Percentiles rank a stretch among this genome's conserved stretches.
These are phyloP conservation scores for Auricularia heimuer DNA, from an alignment of 768 basidiomycete species.

Conservation along the genomic window DNA sequence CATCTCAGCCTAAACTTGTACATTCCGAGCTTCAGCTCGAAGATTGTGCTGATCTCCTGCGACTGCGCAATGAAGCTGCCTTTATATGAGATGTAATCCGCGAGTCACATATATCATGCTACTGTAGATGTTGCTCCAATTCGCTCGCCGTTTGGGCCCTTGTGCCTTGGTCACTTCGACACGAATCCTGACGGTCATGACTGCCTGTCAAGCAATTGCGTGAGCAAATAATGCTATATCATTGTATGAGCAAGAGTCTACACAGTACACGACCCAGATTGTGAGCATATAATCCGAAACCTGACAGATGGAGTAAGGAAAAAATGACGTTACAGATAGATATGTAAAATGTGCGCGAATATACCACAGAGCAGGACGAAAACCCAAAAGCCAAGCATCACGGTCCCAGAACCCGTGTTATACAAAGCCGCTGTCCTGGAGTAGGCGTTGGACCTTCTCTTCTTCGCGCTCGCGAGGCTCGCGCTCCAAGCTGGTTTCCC, in stretches of 20 bases:
- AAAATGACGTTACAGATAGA: neutral
- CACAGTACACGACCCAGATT: neutral
- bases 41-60: no score
- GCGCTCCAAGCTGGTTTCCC: slow-evolving; percentile 31
- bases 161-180: no score
- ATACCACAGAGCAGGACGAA: neutral
- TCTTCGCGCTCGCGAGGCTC: slow-evolving; percentile 95
- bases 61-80: no score
- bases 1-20: no score
- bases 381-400: neutral
- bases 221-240: neutral
- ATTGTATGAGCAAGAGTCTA: neutral
- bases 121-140: no score
- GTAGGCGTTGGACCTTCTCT: slow-evolving; percentile 86
- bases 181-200: no score
- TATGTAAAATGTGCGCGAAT: neutral
- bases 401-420: slow-evolving; percentile 16
- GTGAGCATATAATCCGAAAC: no score
- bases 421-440: slow-evolving; percentile 84
- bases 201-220: no score
- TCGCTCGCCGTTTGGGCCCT: no score
- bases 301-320: neutral
- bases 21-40: no score
- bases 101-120: no score
- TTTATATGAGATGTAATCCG: no score